Base-by-base conservation (phyloP, 1,284 basidiomycete species). In the Cryptococcus depauperatus region DNA sequence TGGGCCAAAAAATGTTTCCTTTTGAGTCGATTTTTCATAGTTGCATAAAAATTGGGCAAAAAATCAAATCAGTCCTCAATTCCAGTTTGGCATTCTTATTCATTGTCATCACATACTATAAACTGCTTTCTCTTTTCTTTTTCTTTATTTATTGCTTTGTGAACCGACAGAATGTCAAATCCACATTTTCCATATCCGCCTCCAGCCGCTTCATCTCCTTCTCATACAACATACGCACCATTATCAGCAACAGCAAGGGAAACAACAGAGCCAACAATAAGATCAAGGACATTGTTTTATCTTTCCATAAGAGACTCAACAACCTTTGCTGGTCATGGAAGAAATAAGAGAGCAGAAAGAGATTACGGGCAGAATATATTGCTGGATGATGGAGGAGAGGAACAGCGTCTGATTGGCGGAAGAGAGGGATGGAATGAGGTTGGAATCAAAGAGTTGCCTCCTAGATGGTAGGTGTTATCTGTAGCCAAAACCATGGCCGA, bases 271-370 rank as follows among this genome's bases (percentile, higher is more conserved):
- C 68, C 66, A 3, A 59, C 70, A 19, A 91, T 85, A 16, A 83
- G 93, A 56, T 92, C 87, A 1, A 74, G 93, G 40, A 97, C 93
- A 3, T 80, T 91, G 41, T 81, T 96, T 62, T 99, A 95, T 71
- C 83, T 96, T 48, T 96, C 91, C 9, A 90, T 90, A 69, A 79
- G 93, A 52, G 88, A 96, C 3, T 77, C 76, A 11, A 48, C 48
- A 42, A 27, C 47, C 27, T 33, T 39, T 32, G 33, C 14, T 14
- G 37, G 37, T 3, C 8, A 9, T 10, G 33, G 43, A 41, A 58
- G 41, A 26, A 27, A 51, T 64, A 74, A 35, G 70, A 70, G 35
- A 39, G 56, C 70, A 10, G 43, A 46, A 29, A 56, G 55, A 39
- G 58, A 59, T 48, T 70, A 64, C 62, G 61, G 60, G 40, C 66